These are phyloP conservation scores for Biancaea sappan DNA, from an alignment of 306 rosid genomes.

Conservation along the genomic window DNA sequence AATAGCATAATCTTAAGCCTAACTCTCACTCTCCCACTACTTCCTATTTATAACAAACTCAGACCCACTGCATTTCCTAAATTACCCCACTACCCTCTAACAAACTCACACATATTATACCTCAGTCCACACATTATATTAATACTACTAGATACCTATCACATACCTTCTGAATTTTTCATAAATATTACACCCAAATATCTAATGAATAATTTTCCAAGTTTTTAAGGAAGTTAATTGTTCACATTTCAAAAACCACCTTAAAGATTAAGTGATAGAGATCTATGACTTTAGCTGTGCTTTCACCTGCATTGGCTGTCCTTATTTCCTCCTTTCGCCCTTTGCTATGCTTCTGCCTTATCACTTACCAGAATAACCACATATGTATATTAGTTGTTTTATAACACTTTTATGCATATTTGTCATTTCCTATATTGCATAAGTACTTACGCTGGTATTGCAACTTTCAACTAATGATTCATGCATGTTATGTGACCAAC, in stretches of 20 bases:
- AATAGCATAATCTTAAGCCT: no score
- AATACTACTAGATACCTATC: no score
- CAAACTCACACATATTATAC: no score
- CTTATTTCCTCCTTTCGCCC: background rate
- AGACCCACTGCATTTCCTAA: no score
- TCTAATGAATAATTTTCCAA: background rate
- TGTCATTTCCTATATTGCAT: background rate
- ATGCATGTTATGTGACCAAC: background rate
- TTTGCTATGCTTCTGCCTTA: background rate
- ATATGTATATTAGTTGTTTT: background rate
- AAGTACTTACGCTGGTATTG: background rate
- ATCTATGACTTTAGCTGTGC: background rate
- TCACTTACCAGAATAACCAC: background rate
- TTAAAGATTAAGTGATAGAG: background rate
- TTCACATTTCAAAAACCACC: background rate
- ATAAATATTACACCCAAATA: background rate
- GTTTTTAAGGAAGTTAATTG: background rate
- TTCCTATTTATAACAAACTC: no score
- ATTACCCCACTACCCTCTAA: no score
- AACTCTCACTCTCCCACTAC: no score
- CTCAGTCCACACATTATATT: no score
- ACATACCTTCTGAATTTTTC: no score
- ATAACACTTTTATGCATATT: background rate
- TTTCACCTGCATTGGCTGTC: conserved; percentile 17
- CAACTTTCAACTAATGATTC: conserved; percentile 3